Percentiles rank a stretch among this genome's conserved stretches.
Conservation (phyloP, 75 land plant species). For the Sequoia sempervirens region DNA sequence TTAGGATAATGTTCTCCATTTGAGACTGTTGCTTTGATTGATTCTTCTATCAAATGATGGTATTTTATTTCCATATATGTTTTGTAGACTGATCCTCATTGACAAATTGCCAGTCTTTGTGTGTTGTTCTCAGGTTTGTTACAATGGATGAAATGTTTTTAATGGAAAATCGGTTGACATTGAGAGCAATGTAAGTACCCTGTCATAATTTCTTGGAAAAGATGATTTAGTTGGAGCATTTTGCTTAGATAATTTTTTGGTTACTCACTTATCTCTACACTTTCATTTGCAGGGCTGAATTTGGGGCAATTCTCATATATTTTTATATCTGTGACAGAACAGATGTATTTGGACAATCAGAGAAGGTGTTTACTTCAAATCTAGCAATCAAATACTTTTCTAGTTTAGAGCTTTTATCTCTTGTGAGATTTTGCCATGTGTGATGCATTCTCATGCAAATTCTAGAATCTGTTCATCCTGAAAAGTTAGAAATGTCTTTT, state of each 20-base stretch:
- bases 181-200: conserved; percentile 77
- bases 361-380: conserved; percentile 53
- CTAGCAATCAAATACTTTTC: not conserved
- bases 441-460: not conserved
- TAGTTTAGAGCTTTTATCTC: not conserved
- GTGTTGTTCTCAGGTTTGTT: conserved; percentile 47
- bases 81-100: not conserved
- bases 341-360: conserved; percentile 57
- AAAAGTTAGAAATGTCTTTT: not conserved
- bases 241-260: not conserved
- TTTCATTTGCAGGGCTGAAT: conserved; percentile 72
- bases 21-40: not conserved
- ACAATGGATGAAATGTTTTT: conserved; percentile 78
- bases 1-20: conserved; percentile 8
- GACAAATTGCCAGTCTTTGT: not conserved
- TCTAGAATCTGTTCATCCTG: not conserved
- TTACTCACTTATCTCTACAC: not conserved
- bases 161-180: conserved; percentile 63
- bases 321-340: conserved; percentile 91
- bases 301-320: conserved; percentile 64
- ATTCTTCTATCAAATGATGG: not conserved
- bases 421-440: not conserved
- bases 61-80: not conserved
- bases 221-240: not conserved
- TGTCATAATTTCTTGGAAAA: not conserved